Conservation (phyloP, 2,329 filamentous ascomycete genomes). For the Zasmidium angulare region DNA sequence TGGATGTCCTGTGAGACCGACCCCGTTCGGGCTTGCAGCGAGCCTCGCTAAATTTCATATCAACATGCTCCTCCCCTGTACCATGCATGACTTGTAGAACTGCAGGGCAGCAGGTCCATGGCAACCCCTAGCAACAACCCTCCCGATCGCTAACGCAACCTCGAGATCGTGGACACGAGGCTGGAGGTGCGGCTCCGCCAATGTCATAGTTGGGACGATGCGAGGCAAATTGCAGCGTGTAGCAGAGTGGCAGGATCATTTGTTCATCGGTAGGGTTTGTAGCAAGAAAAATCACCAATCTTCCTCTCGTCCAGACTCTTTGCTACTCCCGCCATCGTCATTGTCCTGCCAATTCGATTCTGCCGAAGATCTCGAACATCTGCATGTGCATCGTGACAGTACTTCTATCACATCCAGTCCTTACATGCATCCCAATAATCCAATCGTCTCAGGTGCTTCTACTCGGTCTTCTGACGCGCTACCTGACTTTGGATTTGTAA, state of each 20-base stretch:
- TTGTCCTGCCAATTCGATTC: not conserved
- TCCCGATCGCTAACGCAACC: constrained; percentile 20
- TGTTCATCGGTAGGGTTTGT: constrained; percentile 5
- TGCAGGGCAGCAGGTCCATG: constrained; percentile 14
- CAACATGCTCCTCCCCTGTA: constrained; percentile 17
- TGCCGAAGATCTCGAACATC: constrained; percentile 1
- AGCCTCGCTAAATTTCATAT: constrained; percentile 11
- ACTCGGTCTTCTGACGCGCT: constrained; percentile 13
- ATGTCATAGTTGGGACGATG: not conserved
- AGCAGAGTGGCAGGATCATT: constrained; percentile 14
- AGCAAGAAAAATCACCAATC: constrained; percentile 1
- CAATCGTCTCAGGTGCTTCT: constrained; percentile 8
- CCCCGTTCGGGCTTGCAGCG: constrained; percentile 5
- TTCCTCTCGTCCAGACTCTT: not conserved
- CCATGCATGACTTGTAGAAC: constrained; percentile 13
- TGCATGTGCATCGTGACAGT: not conserved
- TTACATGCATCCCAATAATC: constrained; percentile 8
- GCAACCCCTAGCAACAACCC: constrained; percentile 11
- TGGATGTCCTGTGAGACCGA: constrained; percentile 5
- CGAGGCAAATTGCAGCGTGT: constrained; percentile 18
- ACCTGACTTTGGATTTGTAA: constrained; percentile 9
- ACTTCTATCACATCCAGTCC: not conserved
- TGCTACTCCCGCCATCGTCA: constrained; percentile 8
- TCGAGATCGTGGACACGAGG: constrained; percentile 19
- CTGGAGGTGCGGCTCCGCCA: constrained; percentile 9